Evolutionary conservation across 179 eudicot genomes (phyloP), one percentile per base, ranked within the genome.

Genomic region (Nepenthes alata): DNA sequence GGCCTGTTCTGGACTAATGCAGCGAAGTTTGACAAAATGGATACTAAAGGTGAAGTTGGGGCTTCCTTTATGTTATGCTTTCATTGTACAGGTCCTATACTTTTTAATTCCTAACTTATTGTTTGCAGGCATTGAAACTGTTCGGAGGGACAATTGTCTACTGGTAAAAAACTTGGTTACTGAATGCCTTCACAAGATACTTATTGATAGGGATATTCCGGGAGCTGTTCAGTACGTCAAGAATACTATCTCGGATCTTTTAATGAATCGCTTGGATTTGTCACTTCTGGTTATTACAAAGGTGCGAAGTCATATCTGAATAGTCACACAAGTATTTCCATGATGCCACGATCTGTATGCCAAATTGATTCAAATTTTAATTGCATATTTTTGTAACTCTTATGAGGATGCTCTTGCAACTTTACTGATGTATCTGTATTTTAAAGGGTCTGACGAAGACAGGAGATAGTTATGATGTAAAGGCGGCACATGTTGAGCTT

Each of bases 401-500:
- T 37, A 47, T 59, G 57, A 16, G 10, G 2, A 36, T 38, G 47
- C 50, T 47, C 57, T 57, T 68, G 53, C 35, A 34, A 12, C 56
- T 47, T 39, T 15, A 35, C 60, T 66, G 44, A 58, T 51, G 5
- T 3, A 55, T 64, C 67, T 66, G 25, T 50, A 55, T 69, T 53
- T 60, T 64, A 55, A 66, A 93, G 99, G 99, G 99, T 54, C 77
- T 93, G 73, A 93, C 99, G 5, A 93, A 93, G 84, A 83, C 89
- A 36, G 99, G 99, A 65, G 93, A 87, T 55, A 82, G 87, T 72
- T 93, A 93, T 79, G 99, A 85, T 77, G 97, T 90, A 6, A 93
- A 93, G 80, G 74, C 99, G 58, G 99, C 99, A 70, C 99, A 93
- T 73, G 97, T 90, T 73, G 99, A 93, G 74, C 95, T 93, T 67